Conservation (phyloP, 2,329 filamentous ascomycete species). For the Sphaerulina musiva region DNA sequence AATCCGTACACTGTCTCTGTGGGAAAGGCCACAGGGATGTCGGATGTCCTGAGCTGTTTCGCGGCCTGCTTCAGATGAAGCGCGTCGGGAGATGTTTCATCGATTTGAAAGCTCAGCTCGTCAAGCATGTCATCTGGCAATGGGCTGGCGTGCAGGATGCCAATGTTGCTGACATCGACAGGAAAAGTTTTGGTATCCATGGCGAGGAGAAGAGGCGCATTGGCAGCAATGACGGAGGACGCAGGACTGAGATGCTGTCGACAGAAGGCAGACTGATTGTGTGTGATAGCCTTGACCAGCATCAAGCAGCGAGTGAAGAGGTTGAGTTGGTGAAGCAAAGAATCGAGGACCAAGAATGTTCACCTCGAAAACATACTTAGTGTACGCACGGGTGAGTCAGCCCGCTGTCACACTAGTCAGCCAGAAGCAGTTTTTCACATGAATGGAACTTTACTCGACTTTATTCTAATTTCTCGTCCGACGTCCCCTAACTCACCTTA, state of each 20-base stretch:
- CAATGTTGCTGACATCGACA: conserved; percentile 38
- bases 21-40: conserved; percentile 84
- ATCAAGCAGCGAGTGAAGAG: neutral
- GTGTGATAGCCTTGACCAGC: neutral
- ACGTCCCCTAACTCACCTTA: too few relatives aligned
- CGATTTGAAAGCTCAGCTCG: conserved; percentile 29
- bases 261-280: neutral
- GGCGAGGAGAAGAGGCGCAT: neutral
- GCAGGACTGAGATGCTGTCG: neutral
- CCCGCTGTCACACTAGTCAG: too few relatives aligned
- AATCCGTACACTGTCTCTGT: conserved; percentile 97
- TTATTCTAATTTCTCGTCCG: too few relatives aligned
- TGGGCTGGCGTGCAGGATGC: conserved; percentile 31
- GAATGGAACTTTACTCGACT: too few relatives aligned
- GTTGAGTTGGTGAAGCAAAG: neutral
- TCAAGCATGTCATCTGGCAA: conserved; percentile 33
- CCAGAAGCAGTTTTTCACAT: too few relatives aligned
- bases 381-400: too few relatives aligned
- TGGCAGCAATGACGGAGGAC: neutral
- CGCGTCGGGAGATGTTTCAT: conserved; percentile 39
- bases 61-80: conserved; percentile 59
- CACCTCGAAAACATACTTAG: too few relatives aligned
- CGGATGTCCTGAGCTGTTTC: conserved; percentile 54
- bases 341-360: neutral
- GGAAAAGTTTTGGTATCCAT: conserved; percentile 37